Percentiles rank a stretch among this genome's conserved stretches.
These are phyloP conservation scores for Calocybe gangraenosa DNA, from an alignment of 768 basidiomycete species.

Conservation along the genomic window DNA sequence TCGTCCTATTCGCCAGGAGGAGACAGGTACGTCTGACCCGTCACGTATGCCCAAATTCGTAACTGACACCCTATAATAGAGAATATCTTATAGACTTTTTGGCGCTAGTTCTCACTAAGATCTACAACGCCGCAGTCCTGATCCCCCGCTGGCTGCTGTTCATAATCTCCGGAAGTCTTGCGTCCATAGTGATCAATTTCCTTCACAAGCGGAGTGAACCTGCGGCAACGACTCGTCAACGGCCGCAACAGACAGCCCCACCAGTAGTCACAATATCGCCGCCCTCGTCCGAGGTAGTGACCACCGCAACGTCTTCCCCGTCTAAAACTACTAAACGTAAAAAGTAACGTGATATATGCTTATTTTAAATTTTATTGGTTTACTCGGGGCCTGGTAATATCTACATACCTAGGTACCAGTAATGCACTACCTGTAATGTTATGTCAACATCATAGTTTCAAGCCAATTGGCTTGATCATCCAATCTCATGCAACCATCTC, in stretches of 20 bases:
- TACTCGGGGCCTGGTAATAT: too few relatives aligned
- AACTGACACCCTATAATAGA: conserved; percentile 29
- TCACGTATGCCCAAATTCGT: background rate
- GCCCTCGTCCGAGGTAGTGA: background rate
- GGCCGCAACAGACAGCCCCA: background rate
- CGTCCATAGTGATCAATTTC: conserved; percentile 61
- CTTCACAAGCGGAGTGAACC: conserved; percentile 41
- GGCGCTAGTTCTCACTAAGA: conserved; percentile 41
- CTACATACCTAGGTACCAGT: too few relatives aligned
- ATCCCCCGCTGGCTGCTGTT: conserved; percentile 75
- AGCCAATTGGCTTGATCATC: too few relatives aligned
- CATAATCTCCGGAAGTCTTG: conserved; percentile 59
- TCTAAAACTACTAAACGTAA: conserved; percentile 15
- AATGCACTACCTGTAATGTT: too few relatives aligned
- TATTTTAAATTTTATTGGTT: too few relatives aligned
- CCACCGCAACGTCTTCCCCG: conserved; percentile 7
- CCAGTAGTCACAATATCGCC: too few relatives aligned
- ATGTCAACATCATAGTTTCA: too few relatives aligned
- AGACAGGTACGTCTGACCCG: conserved; percentile 41
- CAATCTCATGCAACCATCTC: too few relatives aligned
- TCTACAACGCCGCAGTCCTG: conserved; percentile 47
- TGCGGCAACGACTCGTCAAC: background rate
- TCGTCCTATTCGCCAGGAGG: conserved; percentile 74
- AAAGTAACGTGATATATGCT: too few relatives aligned
- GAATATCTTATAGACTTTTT: conserved; percentile 65